phyloP scores from a whole-genome alignment of 2,329 filamentous ascomycete species.

The Didymella pinodella region DNA sequence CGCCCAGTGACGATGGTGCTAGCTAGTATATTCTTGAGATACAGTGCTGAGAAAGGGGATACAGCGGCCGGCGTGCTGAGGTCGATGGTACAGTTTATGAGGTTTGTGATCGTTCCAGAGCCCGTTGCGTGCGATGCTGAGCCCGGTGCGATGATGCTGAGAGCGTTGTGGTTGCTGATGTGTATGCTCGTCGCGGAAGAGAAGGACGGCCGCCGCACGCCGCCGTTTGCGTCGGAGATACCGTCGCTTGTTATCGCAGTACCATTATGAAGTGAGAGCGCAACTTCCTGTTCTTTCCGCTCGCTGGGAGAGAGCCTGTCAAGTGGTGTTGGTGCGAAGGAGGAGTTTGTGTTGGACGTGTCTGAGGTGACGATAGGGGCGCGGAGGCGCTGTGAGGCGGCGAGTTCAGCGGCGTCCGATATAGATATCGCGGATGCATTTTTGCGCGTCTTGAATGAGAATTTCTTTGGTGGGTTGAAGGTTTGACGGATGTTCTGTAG shows the following conservation, averaged over 20 bases:
- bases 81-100: constrained; percentile 78
- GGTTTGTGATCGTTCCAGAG: constrained; percentile 74
- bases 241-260: background rate
- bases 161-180: constrained; percentile 70
- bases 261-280: background rate
- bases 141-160: constrained; percentile 79
- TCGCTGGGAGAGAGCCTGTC: constrained; percentile 45
- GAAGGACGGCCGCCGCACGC: constrained; percentile 61
- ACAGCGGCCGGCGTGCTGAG: constrained; percentile 70
- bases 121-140: constrained; percentile 75
- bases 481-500: constrained; percentile 73
- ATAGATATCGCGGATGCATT: constrained; percentile 64
- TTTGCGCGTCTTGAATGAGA: constrained; percentile 75
- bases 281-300: constrained; percentile 43
- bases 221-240: constrained; percentile 16
- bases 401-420: constrained; percentile 64
- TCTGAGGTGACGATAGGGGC: constrained; percentile 52
- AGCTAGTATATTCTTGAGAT: constrained; percentile 72
- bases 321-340: constrained; percentile 52
- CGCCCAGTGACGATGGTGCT: constrained; percentile 80
- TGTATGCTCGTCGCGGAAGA: constrained; percentile 65
- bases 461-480: constrained; percentile 76
- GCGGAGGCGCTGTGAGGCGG: constrained; percentile 56
- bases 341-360: constrained; percentile 51
- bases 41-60: constrained; percentile 71